Percentiles rank a stretch among this genome's conserved stretches.
phyloP scores from a whole-genome alignment of 768 basidiomycete species.

The Tylopilus subfusipes region DNA sequence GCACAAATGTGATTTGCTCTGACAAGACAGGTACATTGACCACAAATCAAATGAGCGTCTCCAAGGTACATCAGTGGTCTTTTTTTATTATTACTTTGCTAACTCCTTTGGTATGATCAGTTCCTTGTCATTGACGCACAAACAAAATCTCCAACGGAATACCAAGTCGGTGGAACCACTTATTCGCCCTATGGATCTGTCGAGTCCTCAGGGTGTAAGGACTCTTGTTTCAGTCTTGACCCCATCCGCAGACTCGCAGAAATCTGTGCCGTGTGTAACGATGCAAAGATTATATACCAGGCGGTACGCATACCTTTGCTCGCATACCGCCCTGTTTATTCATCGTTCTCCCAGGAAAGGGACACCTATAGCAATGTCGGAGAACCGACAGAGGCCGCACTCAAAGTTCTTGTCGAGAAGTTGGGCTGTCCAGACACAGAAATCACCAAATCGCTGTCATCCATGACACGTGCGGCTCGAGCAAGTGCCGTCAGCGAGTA shows the following conservation, averaged over 20 bases:
- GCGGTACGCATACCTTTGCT: constrained; percentile 43
- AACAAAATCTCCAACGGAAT: constrained; percentile 56
- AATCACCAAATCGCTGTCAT: constrained; percentile 51
- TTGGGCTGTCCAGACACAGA: constrained; percentile 70
- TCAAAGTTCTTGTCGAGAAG: constrained; percentile 95
- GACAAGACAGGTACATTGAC: constrained; percentile 98
- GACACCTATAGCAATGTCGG: constrained; percentile 77
- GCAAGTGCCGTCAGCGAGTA: constrained; percentile 83
- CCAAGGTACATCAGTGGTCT: constrained; percentile 59
- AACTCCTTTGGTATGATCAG: constrained; percentile 35
- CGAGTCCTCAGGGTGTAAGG: constrained; percentile 60
- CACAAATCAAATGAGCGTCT: constrained; percentile 97
- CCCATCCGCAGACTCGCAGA: constrained; percentile 83
- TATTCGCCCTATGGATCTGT: constrained; percentile 84
- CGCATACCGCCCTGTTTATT: not conserved
- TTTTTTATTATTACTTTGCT: too few relatives aligned
- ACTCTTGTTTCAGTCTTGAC: constrained; percentile 58
- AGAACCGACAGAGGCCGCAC: constrained; percentile 95
- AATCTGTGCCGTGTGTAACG: constrained; percentile 92
- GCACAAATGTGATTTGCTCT: constrained; percentile 97
- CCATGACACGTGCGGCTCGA: constrained; percentile 56
- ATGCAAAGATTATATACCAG: constrained; percentile 86
- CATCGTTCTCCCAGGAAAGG: constrained; percentile 58
- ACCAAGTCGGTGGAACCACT: constrained; percentile 85
- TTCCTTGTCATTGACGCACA: constrained; percentile 69